Evolutionary conservation across 352 stramenopile species (phyloP).

Genomic region (Pseudoperonospora humuli): DNA sequence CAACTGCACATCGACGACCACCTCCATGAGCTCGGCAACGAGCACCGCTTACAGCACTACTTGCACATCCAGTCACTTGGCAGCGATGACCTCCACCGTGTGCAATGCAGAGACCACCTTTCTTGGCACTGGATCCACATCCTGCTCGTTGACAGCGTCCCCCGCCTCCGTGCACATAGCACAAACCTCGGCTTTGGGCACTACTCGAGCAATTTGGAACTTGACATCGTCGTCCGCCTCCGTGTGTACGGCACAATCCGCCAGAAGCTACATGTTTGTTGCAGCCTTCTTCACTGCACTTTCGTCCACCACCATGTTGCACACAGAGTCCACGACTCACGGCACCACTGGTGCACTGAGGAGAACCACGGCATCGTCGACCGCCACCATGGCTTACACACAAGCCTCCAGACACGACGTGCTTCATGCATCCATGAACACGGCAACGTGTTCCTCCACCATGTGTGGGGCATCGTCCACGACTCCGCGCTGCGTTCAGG

Average conservation of each 20-base stretch:
- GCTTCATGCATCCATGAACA: slow-evolving; percentile 40
- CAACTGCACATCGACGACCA: slow-evolving; percentile 63
- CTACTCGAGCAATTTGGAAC: slow-evolving; percentile 69
- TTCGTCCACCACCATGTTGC: slow-evolving; percentile 60
- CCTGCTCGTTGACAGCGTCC: slow-evolving; percentile 63
- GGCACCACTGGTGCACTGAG: slow-evolving; percentile 38
- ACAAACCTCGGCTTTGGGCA: slow-evolving; percentile 72
- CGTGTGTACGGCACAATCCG: slow-evolving; percentile 75
- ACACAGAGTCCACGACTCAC: slow-evolving; percentile 57
- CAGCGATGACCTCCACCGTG: slow-evolving; percentile 80
- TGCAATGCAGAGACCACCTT: slow-evolving; percentile 76
- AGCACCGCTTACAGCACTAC: slow-evolving; percentile 69
- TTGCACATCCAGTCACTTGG: slow-evolving; percentile 59
- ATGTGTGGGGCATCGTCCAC: slow-evolving; percentile 48
- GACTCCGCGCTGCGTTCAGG: slow-evolving; percentile 39
- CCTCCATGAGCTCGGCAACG: slow-evolving; percentile 78
- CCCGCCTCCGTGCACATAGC: slow-evolving; percentile 77
- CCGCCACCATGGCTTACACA: slow-evolving; percentile 61
- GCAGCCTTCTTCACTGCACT: slow-evolving; percentile 58
- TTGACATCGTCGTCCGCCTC: slow-evolving; percentile 71
- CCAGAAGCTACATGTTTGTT: slow-evolving; percentile 71
- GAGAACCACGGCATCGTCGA: slow-evolving; percentile 34
- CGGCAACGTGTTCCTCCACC: slow-evolving; percentile 55
- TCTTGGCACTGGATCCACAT: slow-evolving; percentile 79
- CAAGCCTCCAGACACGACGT: slow-evolving; percentile 54